Conservation (phyloP, 495 filamentous ascomycete genomes). For the Penicillium angulare region DNA sequence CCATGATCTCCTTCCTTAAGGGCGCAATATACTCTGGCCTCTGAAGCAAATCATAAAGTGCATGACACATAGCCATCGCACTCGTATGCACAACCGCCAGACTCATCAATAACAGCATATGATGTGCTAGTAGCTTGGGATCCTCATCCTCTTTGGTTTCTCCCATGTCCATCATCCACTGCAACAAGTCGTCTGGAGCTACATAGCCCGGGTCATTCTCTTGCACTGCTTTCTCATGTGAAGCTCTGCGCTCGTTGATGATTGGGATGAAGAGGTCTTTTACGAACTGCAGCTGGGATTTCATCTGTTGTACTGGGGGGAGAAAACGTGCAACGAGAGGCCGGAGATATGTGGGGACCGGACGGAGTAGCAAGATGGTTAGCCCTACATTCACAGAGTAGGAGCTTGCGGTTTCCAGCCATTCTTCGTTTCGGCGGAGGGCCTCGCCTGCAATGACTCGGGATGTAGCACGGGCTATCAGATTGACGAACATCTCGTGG, state of each 20-base stretch:
- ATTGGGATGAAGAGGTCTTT: constrained; percentile 32
- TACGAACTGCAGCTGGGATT: constrained; percentile 18
- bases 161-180: constrained; percentile 40
- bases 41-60: constrained; percentile 31
- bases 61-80: constrained; percentile 32
- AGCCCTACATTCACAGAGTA: constrained; percentile 53
- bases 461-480: constrained; percentile 55
- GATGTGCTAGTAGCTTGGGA: constrained; percentile 26
- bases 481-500: constrained; percentile 29
- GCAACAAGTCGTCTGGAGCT: constrained; percentile 38
- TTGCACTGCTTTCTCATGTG: constrained; percentile 7
- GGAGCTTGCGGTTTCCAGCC: constrained; percentile 49
- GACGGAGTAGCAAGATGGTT: constrained; percentile 27
- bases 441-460: constrained; percentile 55
- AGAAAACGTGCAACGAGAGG: constrained; percentile 32
- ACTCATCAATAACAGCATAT: constrained; percentile 26
- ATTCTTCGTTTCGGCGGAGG: constrained; percentile 53
- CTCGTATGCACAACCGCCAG: constrained; percentile 35
- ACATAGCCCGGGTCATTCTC: constrained; percentile 14
- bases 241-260: constrained; percentile 23
- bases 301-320: constrained; percentile 26
- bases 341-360: constrained; percentile 36
- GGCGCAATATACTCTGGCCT: constrained; percentile 29
- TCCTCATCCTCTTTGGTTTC: constrained; percentile 21
- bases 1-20: constrained; percentile 29